A percentile compares a stretch with the other conserved stretches of the same genome.
Evolutionary conservation across 2,329 filamentous ascomycete species (phyloP).

Genomic region (Eurotiales sp.): DNA sequence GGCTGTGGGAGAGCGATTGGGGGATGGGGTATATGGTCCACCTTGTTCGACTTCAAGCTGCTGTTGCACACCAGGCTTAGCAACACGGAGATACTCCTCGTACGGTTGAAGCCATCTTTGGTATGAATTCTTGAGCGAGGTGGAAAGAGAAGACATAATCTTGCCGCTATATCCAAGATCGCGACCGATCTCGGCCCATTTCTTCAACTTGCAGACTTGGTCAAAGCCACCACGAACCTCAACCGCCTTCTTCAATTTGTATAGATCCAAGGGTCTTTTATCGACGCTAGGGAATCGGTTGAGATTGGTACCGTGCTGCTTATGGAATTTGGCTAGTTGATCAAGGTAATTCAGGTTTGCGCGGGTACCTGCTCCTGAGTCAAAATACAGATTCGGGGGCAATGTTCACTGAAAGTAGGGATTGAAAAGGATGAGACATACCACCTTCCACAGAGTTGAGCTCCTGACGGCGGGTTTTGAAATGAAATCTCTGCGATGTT

Average conservation of each 20-base stretch:
- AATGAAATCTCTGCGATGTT: slow-evolving; percentile 76
- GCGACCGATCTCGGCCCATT: slow-evolving; percentile 97
- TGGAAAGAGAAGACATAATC: slow-evolving; percentile 98
- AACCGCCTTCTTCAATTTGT: slow-evolving; percentile 93
- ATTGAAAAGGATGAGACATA: slow-evolving; percentile 44
- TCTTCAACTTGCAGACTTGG: slow-evolving; percentile 93
- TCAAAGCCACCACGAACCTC: slow-evolving; percentile 93
- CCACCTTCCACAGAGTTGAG: slow-evolving; percentile 97
- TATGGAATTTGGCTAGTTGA: slow-evolving; percentile 92
- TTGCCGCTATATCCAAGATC: slow-evolving; percentile 97
- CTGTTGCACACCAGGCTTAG: slow-evolving; percentile 94
- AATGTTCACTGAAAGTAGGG: slow-evolving; percentile 27
- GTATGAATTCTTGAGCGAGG: slow-evolving; percentile 96
- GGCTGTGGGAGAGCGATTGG: slow-evolving; percentile 69
- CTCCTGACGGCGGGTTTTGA: slow-evolving; percentile 92
- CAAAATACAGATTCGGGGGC: slow-evolving; percentile 31
- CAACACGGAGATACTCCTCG: slow-evolving; percentile 85
- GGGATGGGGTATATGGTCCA: slow-evolving; percentile 78
- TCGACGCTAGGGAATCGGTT: slow-evolving; percentile 95
- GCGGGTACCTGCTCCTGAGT: slow-evolving; percentile 67
- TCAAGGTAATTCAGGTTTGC: slow-evolving; percentile 96
- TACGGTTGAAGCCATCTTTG: slow-evolving; percentile 96
- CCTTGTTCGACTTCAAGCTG: slow-evolving; percentile 91
- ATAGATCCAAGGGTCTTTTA: slow-evolving; percentile 93
- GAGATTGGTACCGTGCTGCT: slow-evolving; percentile 89